Evolutionary conservation across 805 yeast genomes (phyloP).

Genomic region (Kodamaea kakaduensis): DNA sequence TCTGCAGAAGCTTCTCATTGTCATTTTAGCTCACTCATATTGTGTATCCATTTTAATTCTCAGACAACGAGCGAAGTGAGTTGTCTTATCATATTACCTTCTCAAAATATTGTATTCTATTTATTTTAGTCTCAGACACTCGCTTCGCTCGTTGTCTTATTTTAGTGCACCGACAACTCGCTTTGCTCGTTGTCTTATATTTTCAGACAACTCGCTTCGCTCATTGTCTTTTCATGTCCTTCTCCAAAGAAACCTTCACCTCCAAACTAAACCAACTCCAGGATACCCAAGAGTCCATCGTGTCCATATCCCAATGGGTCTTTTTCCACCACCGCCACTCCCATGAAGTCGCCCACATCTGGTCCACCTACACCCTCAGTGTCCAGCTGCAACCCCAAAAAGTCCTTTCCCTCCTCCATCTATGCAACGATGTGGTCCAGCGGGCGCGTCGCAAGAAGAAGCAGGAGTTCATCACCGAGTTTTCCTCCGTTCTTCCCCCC

Average conservation of each 20-base stretch:
- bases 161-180: too few relatives aligned
- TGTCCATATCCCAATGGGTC: conserved; percentile 70
- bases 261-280: conserved; percentile 45
- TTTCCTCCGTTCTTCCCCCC: conserved; percentile 46
- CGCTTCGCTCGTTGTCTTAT: too few relatives aligned
- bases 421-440: conserved; percentile 80
- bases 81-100: too few relatives aligned
- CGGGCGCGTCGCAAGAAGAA: conserved; percentile 63
- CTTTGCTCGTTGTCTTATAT: too few relatives aligned
- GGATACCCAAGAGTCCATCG: conserved; percentile 70
- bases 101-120: too few relatives aligned
- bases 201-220: too few relatives aligned
- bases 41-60: too few relatives aligned
- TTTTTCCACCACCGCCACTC: conserved; percentile 64
- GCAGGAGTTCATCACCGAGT: conserved; percentile 55
- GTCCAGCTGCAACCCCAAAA: conserved; percentile 21
- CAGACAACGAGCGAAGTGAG: too few relatives aligned
- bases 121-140: too few relatives aligned
- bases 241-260: conserved; percentile 46
- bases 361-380: conserved; percentile 41
- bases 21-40: too few relatives aligned
- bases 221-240: conserved; percentile 46
- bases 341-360: conserved; percentile 45
- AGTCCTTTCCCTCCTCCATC: conserved; percentile 57
- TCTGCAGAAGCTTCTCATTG: too few relatives aligned